Evolutionary conservation across 768 basidiomycete species (phyloP).

Genomic region (Psilocybe cyanescens): DNA sequence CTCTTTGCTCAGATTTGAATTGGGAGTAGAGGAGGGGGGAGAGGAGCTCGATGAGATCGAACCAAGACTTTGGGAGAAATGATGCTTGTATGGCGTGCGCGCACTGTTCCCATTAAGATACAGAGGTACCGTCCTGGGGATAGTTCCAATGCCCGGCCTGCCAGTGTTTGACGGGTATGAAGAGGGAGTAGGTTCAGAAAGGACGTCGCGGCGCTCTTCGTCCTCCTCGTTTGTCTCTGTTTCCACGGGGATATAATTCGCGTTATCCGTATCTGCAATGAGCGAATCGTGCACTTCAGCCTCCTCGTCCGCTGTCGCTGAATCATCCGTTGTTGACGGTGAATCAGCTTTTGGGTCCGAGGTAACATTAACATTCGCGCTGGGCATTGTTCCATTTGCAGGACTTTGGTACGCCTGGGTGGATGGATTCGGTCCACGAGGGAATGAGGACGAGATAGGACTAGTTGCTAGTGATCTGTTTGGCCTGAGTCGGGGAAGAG

Average conservation of each 20-base stretch:
- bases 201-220: slow-evolving; percentile 7
- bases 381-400: not conserved
- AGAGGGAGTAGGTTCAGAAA: not conserved
- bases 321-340: not conserved
- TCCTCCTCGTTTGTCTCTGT: slow-evolving; percentile 4
- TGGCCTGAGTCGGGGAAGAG: slow-evolving; percentile 28
- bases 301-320: slow-evolving; percentile 22
- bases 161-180: slow-evolving; percentile 46
- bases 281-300: slow-evolving; percentile 14
- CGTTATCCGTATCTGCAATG: not conserved
- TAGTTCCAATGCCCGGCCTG: slow-evolving; percentile 45
- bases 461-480: slow-evolving; percentile 34
- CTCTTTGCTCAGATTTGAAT: slow-evolving; percentile 10
- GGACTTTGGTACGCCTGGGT: slow-evolving; percentile 1
- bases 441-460: slow-evolving; percentile 36
- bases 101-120: slow-evolving; percentile 32
- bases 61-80: slow-evolving; percentile 25
- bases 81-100: slow-evolving; percentile 22
- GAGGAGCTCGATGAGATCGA: slow-evolving; percentile 18
- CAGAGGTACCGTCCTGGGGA: slow-evolving; percentile 61
- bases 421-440: slow-evolving; percentile 11
- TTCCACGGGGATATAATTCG: not conserved
- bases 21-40: not conserved
- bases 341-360: not conserved
- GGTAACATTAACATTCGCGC: not conserved